These are phyloP conservation scores for Plasmodium blacklocki DNA, from an alignment of 169 alveolate genomes.

Conservation along the genomic window DNA sequence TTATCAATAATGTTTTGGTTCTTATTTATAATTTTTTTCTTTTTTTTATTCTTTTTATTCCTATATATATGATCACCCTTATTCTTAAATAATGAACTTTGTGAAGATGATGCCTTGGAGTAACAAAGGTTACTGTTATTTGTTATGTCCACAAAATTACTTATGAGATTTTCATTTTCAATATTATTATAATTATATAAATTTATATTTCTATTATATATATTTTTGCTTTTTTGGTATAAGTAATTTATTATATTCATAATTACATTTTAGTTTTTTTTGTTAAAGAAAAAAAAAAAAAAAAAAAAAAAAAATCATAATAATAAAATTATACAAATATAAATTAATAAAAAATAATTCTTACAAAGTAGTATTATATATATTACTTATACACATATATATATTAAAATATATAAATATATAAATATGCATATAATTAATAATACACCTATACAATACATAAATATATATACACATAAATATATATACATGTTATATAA, in stretches of 20 bases:
- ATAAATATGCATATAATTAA: neutral
- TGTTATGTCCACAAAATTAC: conserved; percentile 27
- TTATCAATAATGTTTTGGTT: no score
- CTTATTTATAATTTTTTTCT: neutral
- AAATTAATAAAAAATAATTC: neutral
- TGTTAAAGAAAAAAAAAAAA: neutral
- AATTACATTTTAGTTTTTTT: conserved; percentile 32
- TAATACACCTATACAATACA: no score
- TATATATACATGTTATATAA: no score
- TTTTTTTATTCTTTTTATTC: neutral
- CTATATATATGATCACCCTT: neutral
- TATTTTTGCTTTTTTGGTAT: conserved; percentile 64
- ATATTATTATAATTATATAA: conserved; percentile 56
- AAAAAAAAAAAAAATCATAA: no score
- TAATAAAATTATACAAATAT: neutral
- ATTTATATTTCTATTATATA: conserved; percentile 49
- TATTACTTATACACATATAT: neutral
- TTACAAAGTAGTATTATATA: conserved; percentile 1
- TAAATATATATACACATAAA: no score
- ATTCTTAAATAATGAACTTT: conserved; percentile 6
- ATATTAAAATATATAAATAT: neutral
- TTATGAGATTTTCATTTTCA: conserved; percentile 73
- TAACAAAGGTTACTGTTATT: conserved; percentile 32
- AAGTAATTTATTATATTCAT: conserved; percentile 75
- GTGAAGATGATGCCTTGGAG: conserved; percentile 25